Conservation (phyloP, 2,329 filamentous ascomycete species). For the Aspergillus versicolor region DNA sequence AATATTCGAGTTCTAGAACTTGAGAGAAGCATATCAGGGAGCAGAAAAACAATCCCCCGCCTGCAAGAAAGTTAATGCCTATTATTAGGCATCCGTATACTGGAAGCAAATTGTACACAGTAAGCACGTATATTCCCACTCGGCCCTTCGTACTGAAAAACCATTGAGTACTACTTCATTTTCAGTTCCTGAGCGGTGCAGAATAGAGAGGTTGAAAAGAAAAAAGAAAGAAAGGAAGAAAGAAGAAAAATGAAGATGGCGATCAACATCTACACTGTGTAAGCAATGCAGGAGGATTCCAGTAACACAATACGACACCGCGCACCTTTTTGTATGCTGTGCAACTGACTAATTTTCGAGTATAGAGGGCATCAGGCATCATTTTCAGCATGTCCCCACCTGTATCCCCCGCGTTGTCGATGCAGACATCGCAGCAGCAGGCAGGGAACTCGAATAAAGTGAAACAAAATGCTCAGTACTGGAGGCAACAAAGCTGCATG, state of each 20-base stretch:
- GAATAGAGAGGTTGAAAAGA: background rate
- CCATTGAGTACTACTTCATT: background rate
- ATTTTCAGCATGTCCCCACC: no score
- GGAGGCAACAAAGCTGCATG: constrained; percentile 13
- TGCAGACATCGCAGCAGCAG: background rate
- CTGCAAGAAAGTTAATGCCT: background rate
- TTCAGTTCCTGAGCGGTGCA: no score
- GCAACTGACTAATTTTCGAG: background rate
- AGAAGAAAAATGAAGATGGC: background rate
- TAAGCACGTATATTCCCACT: background rate
- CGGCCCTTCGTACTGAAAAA: background rate
- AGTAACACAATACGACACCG: background rate
- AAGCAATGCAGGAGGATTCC: background rate
- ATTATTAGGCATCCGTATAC: background rate
- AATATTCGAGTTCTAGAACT: no score
- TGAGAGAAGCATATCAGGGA: background rate
- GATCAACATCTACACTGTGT: background rate
- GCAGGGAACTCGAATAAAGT: background rate
- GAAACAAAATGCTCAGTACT: background rate
- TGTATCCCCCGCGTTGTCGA: background rate
- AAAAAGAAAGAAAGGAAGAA: no score
- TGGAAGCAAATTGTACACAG: background rate
- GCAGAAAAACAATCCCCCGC: background rate
- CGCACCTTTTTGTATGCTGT: background rate
- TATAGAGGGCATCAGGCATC: background rate